These are phyloP conservation scores for Chenopodium suecicum DNA, from an alignment of 148 eudicot genomes.

Conservation along the genomic window DNA sequence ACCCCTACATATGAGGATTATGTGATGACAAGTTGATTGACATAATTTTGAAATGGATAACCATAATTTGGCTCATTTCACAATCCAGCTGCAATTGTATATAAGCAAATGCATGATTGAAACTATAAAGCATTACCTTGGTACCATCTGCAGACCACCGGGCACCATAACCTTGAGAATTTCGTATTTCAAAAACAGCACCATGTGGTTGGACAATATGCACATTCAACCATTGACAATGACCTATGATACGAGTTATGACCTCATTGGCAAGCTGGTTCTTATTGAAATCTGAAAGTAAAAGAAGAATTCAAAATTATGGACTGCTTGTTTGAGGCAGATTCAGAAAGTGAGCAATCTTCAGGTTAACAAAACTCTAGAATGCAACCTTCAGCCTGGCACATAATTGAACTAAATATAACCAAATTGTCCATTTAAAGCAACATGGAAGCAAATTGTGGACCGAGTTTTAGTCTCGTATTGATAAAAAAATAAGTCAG, in stretches of 20 bases:
- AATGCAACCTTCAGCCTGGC: background rate
- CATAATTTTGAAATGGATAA: background rate
- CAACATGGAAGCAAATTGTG: background rate
- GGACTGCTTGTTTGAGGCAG: background rate
- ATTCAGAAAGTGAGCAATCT: background rate
- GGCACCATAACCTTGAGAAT: constrained; percentile 78
- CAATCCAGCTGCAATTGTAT: background rate
- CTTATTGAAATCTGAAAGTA: constrained; percentile 54
- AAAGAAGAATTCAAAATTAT: constrained; percentile 10
- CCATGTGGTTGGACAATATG: constrained; percentile 76
- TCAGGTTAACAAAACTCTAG: too few species aligned
- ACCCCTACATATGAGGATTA: background rate
- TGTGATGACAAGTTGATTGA: background rate
- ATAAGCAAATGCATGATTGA: constrained; percentile 2
- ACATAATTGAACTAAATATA: background rate
- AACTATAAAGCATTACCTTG: constrained; percentile 40
- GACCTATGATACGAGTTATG: constrained; percentile 37
- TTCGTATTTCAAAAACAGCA: constrained; percentile 71
- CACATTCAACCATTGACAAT: constrained; percentile 73
- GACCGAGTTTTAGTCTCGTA: background rate
- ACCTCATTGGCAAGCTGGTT: constrained; percentile 61
- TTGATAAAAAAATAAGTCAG: background rate
- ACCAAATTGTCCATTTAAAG: background rate
- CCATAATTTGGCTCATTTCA: background rate
- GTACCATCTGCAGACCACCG: constrained; percentile 77